Percentiles rank a stretch among this genome's conserved stretches.
Conservation (phyloP, 2,329 filamentous ascomycete genomes). For the Penicillium sp. region DNA sequence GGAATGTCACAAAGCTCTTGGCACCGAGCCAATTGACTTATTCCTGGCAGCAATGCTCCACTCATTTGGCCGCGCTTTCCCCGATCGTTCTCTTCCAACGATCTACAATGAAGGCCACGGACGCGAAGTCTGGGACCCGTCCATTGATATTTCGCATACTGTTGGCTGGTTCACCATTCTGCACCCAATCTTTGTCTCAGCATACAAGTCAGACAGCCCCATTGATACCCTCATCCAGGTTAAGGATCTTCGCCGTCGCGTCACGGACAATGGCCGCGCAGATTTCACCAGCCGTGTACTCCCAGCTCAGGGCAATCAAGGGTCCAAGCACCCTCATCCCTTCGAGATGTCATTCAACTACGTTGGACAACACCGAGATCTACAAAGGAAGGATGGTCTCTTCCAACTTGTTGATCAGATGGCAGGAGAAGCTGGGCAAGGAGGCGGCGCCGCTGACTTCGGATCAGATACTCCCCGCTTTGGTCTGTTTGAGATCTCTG, state of each 20-base stretch:
- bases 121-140: conserved; percentile 44
- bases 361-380: conserved; percentile 40
- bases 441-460: conserved; percentile 46
- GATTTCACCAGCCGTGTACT: conserved; percentile 37
- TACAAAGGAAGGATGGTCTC: conserved; percentile 45
- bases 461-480: conserved; percentile 46
- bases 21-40: conserved; percentile 37
- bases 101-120: conserved; percentile 52
- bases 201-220: conserved; percentile 23
- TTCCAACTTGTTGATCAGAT: conserved; percentile 45
- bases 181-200: conserved; percentile 41
- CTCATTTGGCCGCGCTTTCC: conserved; percentile 45
- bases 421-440: conserved; percentile 45
- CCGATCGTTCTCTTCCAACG: conserved; percentile 37
- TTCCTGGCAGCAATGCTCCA: conserved; percentile 39
- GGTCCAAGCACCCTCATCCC: conserved; percentile 38
- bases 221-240: conserved; percentile 34
- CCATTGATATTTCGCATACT: conserved; percentile 49
- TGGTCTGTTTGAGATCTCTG: conserved; percentile 53
- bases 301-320: conserved; percentile 27
- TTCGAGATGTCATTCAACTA: conserved; percentile 46
- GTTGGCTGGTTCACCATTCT: conserved; percentile 53
- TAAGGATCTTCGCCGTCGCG: conserved; percentile 38
- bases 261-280: conserved; percentile 38
- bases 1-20: conserved; percentile 31